Evolutionary conservation across 2,329 filamentous ascomycete genomes (phyloP).

Genomic region (Aspergillus viridinutans): DNA sequence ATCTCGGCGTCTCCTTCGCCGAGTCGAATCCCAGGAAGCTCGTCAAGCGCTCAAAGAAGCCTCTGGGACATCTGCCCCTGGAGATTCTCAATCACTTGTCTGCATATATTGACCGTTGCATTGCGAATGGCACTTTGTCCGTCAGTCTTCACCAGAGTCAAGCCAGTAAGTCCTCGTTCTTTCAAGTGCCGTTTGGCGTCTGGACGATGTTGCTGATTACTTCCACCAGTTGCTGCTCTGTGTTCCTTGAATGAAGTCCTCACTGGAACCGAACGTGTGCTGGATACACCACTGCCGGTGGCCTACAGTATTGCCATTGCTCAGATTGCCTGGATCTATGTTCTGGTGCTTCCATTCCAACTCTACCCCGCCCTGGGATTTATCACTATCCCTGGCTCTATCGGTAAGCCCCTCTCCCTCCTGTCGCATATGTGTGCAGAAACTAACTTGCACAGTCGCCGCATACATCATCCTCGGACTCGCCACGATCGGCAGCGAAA

Average conservation of each 20-base stretch:
- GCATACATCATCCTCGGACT: constrained; percentile 82
- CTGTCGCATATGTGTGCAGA: neutral
- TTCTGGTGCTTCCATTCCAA: constrained; percentile 77
- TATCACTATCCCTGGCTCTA: constrained; percentile 72
- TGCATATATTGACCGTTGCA: constrained; percentile 60
- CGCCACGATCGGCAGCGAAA: constrained; percentile 70
- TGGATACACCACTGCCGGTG: constrained; percentile 75
- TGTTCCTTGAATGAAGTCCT: constrained; percentile 67
- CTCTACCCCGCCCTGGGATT: constrained; percentile 61
- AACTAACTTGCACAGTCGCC: constrained; percentile 39
- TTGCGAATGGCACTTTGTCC: constrained; percentile 40
- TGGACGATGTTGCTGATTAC: constrained; percentile 4
- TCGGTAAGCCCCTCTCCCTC: constrained; percentile 38
- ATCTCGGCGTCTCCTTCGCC: constrained; percentile 72
- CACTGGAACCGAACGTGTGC: constrained; percentile 69
- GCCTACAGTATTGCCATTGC: constrained; percentile 81
- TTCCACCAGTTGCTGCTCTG: constrained; percentile 52
- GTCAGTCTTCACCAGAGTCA: constrained; percentile 36
- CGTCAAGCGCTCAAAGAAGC: constrained; percentile 67
- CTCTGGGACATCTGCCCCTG: constrained; percentile 76
- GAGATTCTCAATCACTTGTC: constrained; percentile 73
- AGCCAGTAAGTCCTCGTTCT: constrained; percentile 25
- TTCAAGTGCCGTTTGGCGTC: neutral
- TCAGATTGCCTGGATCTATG: constrained; percentile 83
- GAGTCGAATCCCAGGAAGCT: constrained; percentile 72